Percentiles rank a stretch among this genome's conserved stretches.
Evolutionary conservation across 805 yeast species (phyloP).

Genomic region (Kodamaea jinghongensis): DNA sequence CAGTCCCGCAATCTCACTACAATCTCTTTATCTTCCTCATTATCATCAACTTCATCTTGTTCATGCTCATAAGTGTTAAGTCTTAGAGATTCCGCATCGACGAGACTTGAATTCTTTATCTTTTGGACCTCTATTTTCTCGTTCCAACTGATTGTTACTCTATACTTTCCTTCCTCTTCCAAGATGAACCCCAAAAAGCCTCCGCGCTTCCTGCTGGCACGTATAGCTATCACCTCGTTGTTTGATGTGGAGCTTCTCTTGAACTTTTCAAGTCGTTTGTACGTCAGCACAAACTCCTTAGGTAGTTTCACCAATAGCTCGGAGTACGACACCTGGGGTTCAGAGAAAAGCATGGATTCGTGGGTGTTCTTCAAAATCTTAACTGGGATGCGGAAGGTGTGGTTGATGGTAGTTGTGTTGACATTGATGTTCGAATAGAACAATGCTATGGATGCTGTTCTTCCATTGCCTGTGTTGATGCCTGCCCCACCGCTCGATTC

Average conservation of each 20-base stretch:
- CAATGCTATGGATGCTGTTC: conserved; percentile 53
- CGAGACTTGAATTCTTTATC: conserved; percentile 17
- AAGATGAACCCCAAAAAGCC: conserved; percentile 53
- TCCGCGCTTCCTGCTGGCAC: conserved; percentile 42
- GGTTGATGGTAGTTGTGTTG: conserved; percentile 49
- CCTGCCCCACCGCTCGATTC: conserved; percentile 27
- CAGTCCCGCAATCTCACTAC: conserved; percentile 61
- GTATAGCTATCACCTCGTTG: conserved; percentile 46
- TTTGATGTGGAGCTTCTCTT: conserved; percentile 37
- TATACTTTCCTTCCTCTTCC: conserved; percentile 52
- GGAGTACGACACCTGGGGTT: conserved; percentile 59
- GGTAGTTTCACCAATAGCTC: conserved; percentile 55
- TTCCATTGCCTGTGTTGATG: conserved; percentile 24
- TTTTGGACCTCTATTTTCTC: conserved; percentile 46
- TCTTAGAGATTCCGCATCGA: conserved; percentile 23
- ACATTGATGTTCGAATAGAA: conserved; percentile 48
- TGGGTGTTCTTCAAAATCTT: conserved; percentile 54
- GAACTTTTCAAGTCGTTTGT: conserved; percentile 66
- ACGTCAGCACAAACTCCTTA: conserved; percentile 48
- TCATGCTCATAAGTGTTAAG: conserved; percentile 13
- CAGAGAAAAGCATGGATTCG: conserved; percentile 48
- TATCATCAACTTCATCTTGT: conserved; percentile 11
- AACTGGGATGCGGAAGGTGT: conserved; percentile 71
- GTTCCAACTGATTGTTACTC: conserved; percentile 60
- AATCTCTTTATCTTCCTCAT: conserved; percentile 41